Evolutionary conservation across 116 monocot species (phyloP).

Genomic region (Cymodocea nodosa): DNA sequence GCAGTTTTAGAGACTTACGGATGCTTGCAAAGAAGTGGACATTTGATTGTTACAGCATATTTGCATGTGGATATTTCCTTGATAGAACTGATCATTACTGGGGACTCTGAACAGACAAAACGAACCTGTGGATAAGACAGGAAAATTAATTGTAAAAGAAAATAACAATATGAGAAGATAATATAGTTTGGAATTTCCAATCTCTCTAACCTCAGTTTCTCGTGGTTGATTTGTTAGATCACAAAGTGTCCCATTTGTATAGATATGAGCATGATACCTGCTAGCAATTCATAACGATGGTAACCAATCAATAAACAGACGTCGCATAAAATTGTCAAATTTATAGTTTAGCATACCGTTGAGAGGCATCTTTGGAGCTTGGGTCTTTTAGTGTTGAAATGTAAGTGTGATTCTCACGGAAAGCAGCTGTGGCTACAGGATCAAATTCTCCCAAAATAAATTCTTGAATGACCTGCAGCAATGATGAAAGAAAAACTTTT

Average conservation of each 20-base stretch:
- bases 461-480: slow-evolving; percentile 62
- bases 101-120: slow-evolving; percentile 71
- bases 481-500: background rate
- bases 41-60: slow-evolving; percentile 72
- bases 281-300: background rate
- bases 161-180: background rate
- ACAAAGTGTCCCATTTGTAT: slow-evolving; percentile 79
- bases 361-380: slow-evolving; percentile 66
- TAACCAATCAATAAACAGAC: background rate
- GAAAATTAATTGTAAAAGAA: background rate
- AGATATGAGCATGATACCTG: slow-evolving; percentile 87
- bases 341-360: slow-evolving; percentile 34
- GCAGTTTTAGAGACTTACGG: slow-evolving; percentile 45
- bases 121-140: slow-evolving; percentile 34
- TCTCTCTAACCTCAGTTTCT: slow-evolving; percentile 51
- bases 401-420: slow-evolving; percentile 58
- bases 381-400: slow-evolving; percentile 57
- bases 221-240: slow-evolving; percentile 85
- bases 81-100: slow-evolving; percentile 64
- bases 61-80: slow-evolving; percentile 97
- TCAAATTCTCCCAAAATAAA: slow-evolving; percentile 74
- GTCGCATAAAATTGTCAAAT: background rate
- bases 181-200: background rate
- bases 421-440: slow-evolving; percentile 39
- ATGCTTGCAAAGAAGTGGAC: slow-evolving; percentile 83